Conservation (phyloP, 2,329 filamentous ascomycete genomes). For the Ascochyta pisi region DNA sequence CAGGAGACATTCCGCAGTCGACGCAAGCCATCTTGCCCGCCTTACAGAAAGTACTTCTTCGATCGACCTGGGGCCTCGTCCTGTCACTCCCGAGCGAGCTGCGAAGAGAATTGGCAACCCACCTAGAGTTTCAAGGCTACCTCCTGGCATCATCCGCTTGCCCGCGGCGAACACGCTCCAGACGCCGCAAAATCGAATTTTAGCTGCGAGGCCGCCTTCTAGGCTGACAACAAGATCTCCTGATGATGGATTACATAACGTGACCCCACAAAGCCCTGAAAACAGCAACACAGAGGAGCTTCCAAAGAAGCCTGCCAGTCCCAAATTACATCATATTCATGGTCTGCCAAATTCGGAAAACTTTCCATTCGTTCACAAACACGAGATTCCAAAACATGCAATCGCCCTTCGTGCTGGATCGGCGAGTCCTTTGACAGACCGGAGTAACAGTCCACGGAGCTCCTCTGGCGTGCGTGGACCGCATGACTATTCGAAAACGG, state of each 20-base stretch:
- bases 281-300: background rate
- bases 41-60: constrained; percentile 4
- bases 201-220: background rate
- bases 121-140: constrained; percentile 17
- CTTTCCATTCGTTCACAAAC: constrained; percentile 32
- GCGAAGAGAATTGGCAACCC: constrained; percentile 22
- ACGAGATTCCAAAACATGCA: constrained; percentile 28
- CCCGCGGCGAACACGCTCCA: background rate
- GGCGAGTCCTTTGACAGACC: constrained; percentile 17
- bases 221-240: background rate
- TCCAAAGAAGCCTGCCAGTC: constrained; percentile 14
- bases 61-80: constrained; percentile 14
- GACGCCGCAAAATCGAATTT: background rate
- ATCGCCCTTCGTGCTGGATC: constrained; percentile 22
- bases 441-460: background rate
- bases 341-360: constrained; percentile 23
- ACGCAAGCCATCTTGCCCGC: background rate
- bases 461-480: no score
- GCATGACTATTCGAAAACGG: background rate
- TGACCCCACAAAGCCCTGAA: background rate
- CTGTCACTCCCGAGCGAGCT: constrained; percentile 15
- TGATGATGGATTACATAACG: background rate
- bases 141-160: constrained; percentile 6
- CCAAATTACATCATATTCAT: constrained; percentile 32
- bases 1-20: constrained; percentile 1